These are phyloP conservation scores for Schizochytrium sp. DNA, from an alignment of 108 stramenopile genomes.

Conservation along the genomic window DNA sequence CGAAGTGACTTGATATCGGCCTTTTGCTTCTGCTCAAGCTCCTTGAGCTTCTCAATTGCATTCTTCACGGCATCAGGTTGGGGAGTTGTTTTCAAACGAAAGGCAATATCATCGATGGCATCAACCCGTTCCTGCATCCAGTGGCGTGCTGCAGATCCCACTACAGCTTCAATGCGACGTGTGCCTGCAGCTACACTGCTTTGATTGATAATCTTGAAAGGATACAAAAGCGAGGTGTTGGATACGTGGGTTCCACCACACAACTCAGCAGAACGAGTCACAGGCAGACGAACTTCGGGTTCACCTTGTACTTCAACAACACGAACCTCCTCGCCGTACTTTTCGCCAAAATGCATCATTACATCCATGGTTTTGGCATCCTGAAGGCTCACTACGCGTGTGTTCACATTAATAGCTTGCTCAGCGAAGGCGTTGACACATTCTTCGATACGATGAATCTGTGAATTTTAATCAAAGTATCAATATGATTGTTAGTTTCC, in stretches of 20 bases:
- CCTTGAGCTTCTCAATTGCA: neutral
- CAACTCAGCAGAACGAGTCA: constrained; percentile 94
- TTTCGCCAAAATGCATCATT: constrained; percentile 97
- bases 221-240: constrained; percentile 91
- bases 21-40: constrained; percentile 33
- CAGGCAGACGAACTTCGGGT: constrained; percentile 79
- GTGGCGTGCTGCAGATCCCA: constrained; percentile 84
- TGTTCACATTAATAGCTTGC: constrained; percentile 81
- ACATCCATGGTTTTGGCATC: constrained; percentile 87
- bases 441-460: constrained; percentile 87
- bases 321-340: constrained; percentile 97
- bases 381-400: constrained; percentile 83
- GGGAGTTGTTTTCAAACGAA: neutral
- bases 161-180: constrained; percentile 91
- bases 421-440: constrained; percentile 84
- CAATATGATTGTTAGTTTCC: no score
- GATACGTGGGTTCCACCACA: constrained; percentile 98
- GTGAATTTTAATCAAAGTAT: constrained; percentile 70
- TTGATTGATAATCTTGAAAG: constrained; percentile 90
- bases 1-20: neutral
- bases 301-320: constrained; percentile 86
- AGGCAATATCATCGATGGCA: constrained; percentile 65
- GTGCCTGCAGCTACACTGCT: constrained; percentile 98
- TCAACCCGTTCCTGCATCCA: constrained; percentile 80
- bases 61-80: neutral